Percentiles rank a stretch among this genome's conserved stretches.
Evolutionary conservation across 2,329 filamentous ascomycete species (phyloP).

Genomic region (Fusarium concolor): DNA sequence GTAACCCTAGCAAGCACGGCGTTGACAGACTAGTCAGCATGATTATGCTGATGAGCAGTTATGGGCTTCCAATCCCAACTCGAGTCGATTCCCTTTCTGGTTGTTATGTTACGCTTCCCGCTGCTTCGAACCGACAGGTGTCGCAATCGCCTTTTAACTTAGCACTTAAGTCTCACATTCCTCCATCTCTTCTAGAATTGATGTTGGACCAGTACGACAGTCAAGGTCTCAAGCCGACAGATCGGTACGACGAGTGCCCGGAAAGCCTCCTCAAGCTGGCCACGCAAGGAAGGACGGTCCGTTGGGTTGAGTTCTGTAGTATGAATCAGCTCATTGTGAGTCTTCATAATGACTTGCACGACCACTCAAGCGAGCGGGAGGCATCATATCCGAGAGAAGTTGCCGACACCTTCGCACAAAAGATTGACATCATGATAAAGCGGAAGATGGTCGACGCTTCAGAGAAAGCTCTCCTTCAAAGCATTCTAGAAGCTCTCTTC

Average conservation of each 20-base stretch:
- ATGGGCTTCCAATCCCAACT: slow-evolving; percentile 3
- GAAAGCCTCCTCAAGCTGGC: background rate
- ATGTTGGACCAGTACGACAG: slow-evolving; percentile 4
- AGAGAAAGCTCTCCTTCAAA: too few relatives aligned
- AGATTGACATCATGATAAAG: too few relatives aligned
- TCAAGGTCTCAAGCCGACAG: background rate
- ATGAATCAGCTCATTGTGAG: background rate
- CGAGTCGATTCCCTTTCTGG: background rate
- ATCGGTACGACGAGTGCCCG: background rate
- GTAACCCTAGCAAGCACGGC: background rate
- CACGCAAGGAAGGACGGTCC: background rate
- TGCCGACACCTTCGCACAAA: slow-evolving; percentile 7
- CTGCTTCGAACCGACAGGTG: too few relatives aligned
- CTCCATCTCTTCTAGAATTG: slow-evolving; percentile 9
- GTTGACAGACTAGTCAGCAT: background rate
- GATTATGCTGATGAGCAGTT: background rate
- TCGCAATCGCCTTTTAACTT: background rate
- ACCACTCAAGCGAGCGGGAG: background rate
- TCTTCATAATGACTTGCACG: slow-evolving; percentile 9
- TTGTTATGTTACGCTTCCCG: too few relatives aligned
- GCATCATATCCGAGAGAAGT: slow-evolving; percentile 10
- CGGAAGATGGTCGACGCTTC: too few relatives aligned
- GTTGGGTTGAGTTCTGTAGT: background rate
- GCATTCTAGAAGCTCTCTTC: too few relatives aligned
- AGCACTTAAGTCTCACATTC: slow-evolving; percentile 10